These are phyloP conservation scores for Xylaria hypoxylon DNA, from an alignment of 2,329 filamentous ascomycete species.

Conservation along the genomic window DNA sequence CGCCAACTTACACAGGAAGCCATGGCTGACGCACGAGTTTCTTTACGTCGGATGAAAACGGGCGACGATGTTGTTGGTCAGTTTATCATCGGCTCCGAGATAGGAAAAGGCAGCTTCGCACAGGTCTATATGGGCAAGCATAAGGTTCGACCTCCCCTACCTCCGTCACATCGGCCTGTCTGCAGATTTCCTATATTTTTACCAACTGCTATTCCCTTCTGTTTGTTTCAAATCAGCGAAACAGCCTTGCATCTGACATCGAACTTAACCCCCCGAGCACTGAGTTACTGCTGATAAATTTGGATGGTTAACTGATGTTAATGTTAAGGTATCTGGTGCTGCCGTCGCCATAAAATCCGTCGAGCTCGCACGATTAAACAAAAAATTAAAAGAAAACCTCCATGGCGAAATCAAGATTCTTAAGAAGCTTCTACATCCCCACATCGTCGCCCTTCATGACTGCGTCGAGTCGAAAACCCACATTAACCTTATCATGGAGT, in stretches of 20 bases:
- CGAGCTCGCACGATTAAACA: constrained; percentile 88
- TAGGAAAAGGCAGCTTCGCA: constrained; percentile 97
- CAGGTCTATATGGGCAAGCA: constrained; percentile 91
- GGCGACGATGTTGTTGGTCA: constrained; percentile 70
- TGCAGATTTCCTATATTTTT: constrained; percentile 22
- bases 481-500: constrained; percentile 99
- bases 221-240: constrained; percentile 20
- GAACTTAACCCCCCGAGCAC: constrained; percentile 5
- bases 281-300: constrained; percentile 6
- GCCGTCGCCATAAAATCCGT: constrained; percentile 97
- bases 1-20: constrained; percentile 50
- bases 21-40: constrained; percentile 50
- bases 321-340: constrained; percentile 75
- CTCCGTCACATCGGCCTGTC: constrained; percentile 19
- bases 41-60: constrained; percentile 53
- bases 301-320: constrained; percentile 40
- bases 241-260: not conserved
- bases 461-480: constrained; percentile 87
- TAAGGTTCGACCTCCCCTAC: constrained; percentile 68
- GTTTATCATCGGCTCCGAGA: constrained; percentile 87
- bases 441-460: constrained; percentile 96
- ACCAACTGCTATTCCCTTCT: constrained; percentile 28
- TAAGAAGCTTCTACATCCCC: constrained; percentile 91
- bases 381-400: constrained; percentile 96
- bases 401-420: constrained; percentile 96